phyloP scores from a whole-genome alignment of 495 filamentous ascomycete genomes.

The Cairneyella variabilis region DNA sequence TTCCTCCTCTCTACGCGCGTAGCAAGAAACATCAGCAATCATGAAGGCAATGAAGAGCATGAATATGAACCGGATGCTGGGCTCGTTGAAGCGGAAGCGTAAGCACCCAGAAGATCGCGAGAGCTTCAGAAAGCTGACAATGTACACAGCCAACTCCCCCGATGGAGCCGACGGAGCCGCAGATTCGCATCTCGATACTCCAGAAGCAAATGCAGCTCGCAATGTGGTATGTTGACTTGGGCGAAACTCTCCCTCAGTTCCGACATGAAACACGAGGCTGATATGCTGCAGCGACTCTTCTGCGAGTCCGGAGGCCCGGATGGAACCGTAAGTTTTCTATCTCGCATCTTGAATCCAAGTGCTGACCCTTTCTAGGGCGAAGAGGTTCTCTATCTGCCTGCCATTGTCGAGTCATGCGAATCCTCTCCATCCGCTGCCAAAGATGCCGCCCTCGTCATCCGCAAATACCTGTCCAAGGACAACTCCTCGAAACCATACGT shows the following conservation, averaged over 20 bases:
- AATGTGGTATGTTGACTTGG: constrained; percentile 41
- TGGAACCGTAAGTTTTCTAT: constrained; percentile 48
- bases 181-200: constrained; percentile 40
- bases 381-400: constrained; percentile 89
- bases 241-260: background rate
- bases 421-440: constrained; percentile 81
- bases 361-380: constrained; percentile 50
- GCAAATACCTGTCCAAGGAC: constrained; percentile 74
- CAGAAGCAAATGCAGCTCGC: constrained; percentile 53
- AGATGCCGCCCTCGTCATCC: constrained; percentile 70
- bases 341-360: background rate
- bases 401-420: constrained; percentile 92
- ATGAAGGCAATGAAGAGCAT: constrained; percentile 46
- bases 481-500: constrained; percentile 57
- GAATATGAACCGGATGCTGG: constrained; percentile 51
- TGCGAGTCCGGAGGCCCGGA: constrained; percentile 71
- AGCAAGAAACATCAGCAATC: constrained; percentile 10
- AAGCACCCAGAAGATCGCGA: constrained; percentile 3
- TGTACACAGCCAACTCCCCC: background rate
- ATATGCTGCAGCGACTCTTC: constrained; percentile 49
- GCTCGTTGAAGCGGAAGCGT: constrained; percentile 43
- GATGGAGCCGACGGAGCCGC: background rate
- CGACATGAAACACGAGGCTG: constrained; percentile 10
- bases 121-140: background rate
- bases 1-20: background rate